phyloP scores from a whole-genome alignment of 306 rosid genomes.

The Lathyrus oleraceus region DNA sequence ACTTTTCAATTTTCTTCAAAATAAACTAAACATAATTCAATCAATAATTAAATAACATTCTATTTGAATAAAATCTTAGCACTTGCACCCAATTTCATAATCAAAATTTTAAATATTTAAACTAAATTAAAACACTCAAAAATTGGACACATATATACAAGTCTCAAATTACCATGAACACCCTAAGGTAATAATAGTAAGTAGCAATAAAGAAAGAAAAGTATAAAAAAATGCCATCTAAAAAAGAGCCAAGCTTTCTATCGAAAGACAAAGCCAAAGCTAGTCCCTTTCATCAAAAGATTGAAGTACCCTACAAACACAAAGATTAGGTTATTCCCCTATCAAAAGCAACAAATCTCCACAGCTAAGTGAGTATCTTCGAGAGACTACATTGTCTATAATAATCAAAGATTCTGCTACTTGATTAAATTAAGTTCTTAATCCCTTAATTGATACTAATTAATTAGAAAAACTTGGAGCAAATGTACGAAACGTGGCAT shows the following conservation, averaged over 20 bases:
- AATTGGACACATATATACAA: too few relatives aligned
- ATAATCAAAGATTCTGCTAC: slow-evolving; percentile 44
- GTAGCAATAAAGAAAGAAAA: slow-evolving; percentile 11
- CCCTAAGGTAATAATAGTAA: too few relatives aligned
- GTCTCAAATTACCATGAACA: too few relatives aligned
- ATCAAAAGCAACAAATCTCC: slow-evolving; percentile 67
- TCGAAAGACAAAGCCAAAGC: slow-evolving; percentile 50
- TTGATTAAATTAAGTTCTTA: slow-evolving; percentile 25
- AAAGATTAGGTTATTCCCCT: slow-evolving; percentile 53
- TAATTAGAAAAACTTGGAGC: slow-evolving; percentile 35
- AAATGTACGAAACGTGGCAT: slow-evolving; percentile 54
- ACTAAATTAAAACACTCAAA: too few relatives aligned
- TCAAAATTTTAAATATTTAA: too few relatives aligned
- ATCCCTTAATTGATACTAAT: slow-evolving; percentile 19
- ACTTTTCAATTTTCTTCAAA: too few relatives aligned
- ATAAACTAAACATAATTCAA: too few relatives aligned
- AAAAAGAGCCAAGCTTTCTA: slow-evolving; percentile 33
- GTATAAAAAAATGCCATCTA: slow-evolving; percentile 14
- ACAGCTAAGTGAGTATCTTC: slow-evolving; percentile 64
- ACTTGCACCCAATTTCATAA: too few relatives aligned
- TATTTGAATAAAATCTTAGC: too few relatives aligned
- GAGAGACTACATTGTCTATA: slow-evolving; percentile 22
- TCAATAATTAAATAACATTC: too few relatives aligned
- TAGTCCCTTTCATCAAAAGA: slow-evolving; percentile 57
- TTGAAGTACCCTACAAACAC: slow-evolving; percentile 38